Base-by-base conservation (phyloP, 306 rosid species). In the Dryas alaskensis region DNA sequence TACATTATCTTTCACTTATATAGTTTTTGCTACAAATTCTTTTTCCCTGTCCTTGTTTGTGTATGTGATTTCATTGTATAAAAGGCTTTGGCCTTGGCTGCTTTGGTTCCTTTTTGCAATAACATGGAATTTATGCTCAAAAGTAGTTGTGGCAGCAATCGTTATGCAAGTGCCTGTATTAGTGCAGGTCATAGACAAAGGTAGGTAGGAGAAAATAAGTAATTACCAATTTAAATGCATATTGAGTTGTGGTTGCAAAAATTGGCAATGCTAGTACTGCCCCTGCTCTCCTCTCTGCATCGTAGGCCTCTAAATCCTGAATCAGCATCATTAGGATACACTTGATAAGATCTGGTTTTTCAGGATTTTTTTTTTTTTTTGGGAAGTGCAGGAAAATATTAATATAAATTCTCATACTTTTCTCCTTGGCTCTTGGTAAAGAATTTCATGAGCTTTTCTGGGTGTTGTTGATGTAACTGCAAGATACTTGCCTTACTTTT, bases 71-170 rank as follows among this genome's bases (percentile, higher is more conserved):
- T 27, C 25, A 43, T 47, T 62, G 54, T 39, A 13, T 57, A 5
- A 75, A 63, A 73, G 52, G 45, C 42, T 25, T 39, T 59, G 39
- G 22, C 74, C 49, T 25, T 4, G n/a, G 40, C 4, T 66, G 64
- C 58, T 44, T 75, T 46, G 61, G 47, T 45, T 66, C 62, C 48
- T 17, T 67, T 55, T 60, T 31, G 16, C 59, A 42, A 74, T 44
- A 44, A 44, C 12, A 8, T 51, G 71, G 17, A 6, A 7, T 60
- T 19, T 48, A 0, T 31, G 14, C 64, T 39, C 31, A 50, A 14
- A 16, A 51, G 7, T 51, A 4, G 55, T 50, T n/a, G 31, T 51
- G 60, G n/a, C 12, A 7, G 9, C 45, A 27, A 8, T 48, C 4
- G 10, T 48, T 48, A 58, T 37, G 72, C 12, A 67, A 12, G 46